A percentile compares a stretch with the other conserved stretches of the same genome.
Conservation (phyloP, 2,329 filamentous ascomycete species). For the Didymella sp. region DNA sequence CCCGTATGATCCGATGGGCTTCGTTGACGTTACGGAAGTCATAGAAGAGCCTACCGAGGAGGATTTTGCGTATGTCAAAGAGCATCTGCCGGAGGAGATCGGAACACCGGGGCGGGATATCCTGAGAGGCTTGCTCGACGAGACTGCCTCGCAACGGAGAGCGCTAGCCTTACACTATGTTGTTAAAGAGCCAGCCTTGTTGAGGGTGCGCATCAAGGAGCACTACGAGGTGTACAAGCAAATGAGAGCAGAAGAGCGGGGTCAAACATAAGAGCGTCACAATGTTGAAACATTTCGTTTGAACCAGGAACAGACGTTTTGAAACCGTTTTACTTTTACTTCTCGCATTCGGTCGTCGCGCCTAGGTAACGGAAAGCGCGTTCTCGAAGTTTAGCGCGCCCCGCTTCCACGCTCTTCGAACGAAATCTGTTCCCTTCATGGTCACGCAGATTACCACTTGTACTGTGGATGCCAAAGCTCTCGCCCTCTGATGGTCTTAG, state of each 20-base stretch:
- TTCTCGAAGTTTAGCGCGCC: neutral
- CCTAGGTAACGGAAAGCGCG: neutral
- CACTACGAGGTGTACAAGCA: conserved; percentile 23
- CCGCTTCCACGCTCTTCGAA: neutral
- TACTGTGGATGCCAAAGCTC: no score
- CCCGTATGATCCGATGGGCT: conserved; percentile 21
- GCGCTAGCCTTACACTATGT: conserved; percentile 27
- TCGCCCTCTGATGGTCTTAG: neutral
- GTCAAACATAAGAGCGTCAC: neutral
- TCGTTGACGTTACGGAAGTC: conserved; percentile 20
- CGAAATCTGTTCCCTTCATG: no score
- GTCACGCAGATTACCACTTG: no score
- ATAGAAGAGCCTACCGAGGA: conserved; percentile 19
- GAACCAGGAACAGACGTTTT: no score
- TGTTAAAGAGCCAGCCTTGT: conserved; percentile 31
- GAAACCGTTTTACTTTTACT: no score
- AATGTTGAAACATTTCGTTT: neutral
- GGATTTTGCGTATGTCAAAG: conserved; percentile 21
- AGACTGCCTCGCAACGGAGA: conserved; percentile 21
- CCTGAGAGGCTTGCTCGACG: conserved; percentile 19
- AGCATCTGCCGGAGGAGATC: conserved; percentile 2
- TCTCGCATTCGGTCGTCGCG: no score
- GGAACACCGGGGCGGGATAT: conserved; percentile 5
- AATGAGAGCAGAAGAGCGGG: neutral
- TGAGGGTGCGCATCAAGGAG: conserved; percentile 30